These are phyloP conservation scores for Rhododendron williamsianum DNA, from an alignment of 148 eudicot genomes.

Conservation along the genomic window DNA sequence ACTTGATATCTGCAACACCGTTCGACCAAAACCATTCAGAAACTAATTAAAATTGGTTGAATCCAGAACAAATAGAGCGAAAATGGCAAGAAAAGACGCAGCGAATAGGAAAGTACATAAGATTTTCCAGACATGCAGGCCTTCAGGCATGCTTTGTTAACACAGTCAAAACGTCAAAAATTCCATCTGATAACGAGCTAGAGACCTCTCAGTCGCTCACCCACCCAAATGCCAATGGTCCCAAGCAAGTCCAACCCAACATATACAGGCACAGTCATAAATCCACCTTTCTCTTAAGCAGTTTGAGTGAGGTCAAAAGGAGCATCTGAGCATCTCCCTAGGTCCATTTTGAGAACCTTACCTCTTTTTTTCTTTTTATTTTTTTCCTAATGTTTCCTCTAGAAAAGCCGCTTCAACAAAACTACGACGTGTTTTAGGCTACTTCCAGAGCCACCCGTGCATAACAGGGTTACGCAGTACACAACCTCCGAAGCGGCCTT, in stretches of 20 bases:
- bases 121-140: neutral
- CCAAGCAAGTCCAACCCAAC: neutral
- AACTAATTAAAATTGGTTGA: neutral
- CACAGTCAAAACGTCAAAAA: neutral
- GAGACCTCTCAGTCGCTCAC: neutral
- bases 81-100: neutral
- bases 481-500: neutral
- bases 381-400: neutral
- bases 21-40: neutral
- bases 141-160: neutral
- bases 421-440: neutral
- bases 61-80: neutral
- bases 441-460: neutral
- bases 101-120: neutral
- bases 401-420: neutral
- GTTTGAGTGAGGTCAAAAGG: neutral
- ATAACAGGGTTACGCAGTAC: neutral
- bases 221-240: neutral
- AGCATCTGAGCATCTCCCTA: neutral
- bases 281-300: neutral
- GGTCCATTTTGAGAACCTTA: neutral
- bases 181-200: neutral
- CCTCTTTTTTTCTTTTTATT: neutral
- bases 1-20: conserved; percentile 27
- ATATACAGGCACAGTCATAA: neutral